Evolutionary conservation across 208 protist species (phyloP).

Genomic region (Leishmania aethiopica): DNA sequence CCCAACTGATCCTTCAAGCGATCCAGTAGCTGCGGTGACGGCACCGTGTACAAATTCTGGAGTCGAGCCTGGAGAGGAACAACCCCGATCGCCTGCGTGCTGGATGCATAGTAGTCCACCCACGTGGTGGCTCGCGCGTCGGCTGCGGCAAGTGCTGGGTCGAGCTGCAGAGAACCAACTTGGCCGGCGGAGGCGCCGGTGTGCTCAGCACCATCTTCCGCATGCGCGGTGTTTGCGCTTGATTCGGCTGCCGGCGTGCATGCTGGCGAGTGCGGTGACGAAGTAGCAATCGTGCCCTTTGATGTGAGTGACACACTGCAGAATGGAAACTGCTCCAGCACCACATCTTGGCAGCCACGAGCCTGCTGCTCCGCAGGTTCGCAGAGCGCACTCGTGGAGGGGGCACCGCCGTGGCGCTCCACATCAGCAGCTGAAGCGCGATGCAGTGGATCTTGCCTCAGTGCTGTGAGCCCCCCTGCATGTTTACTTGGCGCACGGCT

Average conservation of each 20-base stretch:
- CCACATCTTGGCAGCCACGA: background rate
- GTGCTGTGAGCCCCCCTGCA: background rate
- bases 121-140: background rate
- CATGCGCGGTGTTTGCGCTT: background rate
- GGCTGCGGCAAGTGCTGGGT: background rate
- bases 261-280: background rate
- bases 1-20: conserved; percentile 4
- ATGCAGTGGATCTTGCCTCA: background rate
- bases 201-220: background rate
- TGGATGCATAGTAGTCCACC: conserved; percentile 26
- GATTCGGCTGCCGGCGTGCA: background rate
- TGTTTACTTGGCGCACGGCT: background rate
- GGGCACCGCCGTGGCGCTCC: background rate
- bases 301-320: background rate
- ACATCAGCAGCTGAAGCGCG: background rate
- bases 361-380: background rate
- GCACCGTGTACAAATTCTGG: conserved; percentile 25
- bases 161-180: background rate
- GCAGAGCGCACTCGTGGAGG: background rate
- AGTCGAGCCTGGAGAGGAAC: conserved; percentile 9
- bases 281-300: background rate
- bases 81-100: conserved; percentile 18
- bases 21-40: conserved; percentile 16
- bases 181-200: background rate
- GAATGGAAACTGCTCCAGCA: background rate